Percentiles rank a stretch among this genome's conserved stretches.
Evolutionary conservation across 495 filamentous ascomycete species (phyloP).

Genomic region (Letharia lupina): DNA sequence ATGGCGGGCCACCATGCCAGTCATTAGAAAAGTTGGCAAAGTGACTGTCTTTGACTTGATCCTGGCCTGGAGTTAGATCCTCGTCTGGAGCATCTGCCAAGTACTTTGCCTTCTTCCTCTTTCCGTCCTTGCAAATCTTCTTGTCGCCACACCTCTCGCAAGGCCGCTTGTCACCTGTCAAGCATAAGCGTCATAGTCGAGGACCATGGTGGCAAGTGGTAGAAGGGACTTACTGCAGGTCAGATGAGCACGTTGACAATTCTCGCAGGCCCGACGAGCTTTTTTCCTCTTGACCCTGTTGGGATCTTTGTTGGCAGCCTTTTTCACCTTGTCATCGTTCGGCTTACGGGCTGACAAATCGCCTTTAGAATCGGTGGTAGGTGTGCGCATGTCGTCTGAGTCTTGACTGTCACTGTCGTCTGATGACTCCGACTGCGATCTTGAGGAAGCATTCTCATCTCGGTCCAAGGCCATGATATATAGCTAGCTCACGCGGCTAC

Average conservation of each 20-base stretch:
- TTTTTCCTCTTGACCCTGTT: constrained; percentile 87
- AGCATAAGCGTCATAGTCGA: not conserved
- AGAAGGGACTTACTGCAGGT: constrained; percentile 75
- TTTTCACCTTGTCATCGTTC: constrained; percentile 44
- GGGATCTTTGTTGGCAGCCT: constrained; percentile 62
- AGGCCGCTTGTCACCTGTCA: constrained; percentile 71
- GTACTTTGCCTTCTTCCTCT: constrained; percentile 98
- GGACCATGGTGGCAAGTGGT: not conserved
- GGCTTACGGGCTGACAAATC: constrained; percentile 30
- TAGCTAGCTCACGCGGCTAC: constrained; percentile 10
- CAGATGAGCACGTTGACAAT: constrained; percentile 93
- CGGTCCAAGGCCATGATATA: constrained; percentile 46
- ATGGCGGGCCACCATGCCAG: constrained; percentile 5
- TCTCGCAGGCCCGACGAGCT: constrained; percentile 88
- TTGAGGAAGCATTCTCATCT: constrained; percentile 39
- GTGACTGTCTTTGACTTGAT: constrained; percentile 33
- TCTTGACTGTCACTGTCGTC: constrained; percentile 44
- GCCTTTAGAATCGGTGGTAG: constrained; percentile 37
- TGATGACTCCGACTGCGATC: constrained; percentile 32
- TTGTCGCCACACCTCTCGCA: constrained; percentile 86
- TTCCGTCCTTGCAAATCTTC: constrained; percentile 87
- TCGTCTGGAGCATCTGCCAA: constrained; percentile 90
- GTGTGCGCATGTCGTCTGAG: constrained; percentile 43
- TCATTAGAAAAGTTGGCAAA: constrained; percentile 5
- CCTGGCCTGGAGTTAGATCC: constrained; percentile 54